Conservation (phyloP, 768 basidiomycete genomes). For the Suillus variegatus region DNA sequence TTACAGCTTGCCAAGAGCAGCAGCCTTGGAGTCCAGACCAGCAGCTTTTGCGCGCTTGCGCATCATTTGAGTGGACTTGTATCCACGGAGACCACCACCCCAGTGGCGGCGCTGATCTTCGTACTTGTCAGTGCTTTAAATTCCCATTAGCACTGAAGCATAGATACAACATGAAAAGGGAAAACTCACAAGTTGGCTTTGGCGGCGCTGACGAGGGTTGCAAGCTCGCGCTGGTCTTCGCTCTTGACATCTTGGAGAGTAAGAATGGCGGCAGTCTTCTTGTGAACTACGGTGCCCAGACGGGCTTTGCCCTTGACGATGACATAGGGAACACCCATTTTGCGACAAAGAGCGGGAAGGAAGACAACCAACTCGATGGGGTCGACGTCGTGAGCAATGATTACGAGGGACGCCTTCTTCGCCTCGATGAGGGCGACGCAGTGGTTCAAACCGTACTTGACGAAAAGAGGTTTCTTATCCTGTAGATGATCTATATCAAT, state of each 20-base stretch:
- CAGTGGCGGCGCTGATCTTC: conserved; percentile 89
- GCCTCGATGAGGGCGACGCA: conserved; percentile 93
- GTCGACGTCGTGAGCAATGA: conserved; percentile 98
- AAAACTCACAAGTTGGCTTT: conserved; percentile 94
- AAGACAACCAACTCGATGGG: conserved; percentile 99
- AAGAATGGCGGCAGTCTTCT: conserved; percentile 94
- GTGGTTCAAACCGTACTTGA: conserved; percentile 98
- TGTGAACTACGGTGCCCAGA: conserved; percentile 96
- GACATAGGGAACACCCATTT: conserved; percentile 99
- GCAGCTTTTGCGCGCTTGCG: conserved; percentile 92
- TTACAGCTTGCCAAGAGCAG: conserved; percentile 68
- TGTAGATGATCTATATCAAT: conserved; percentile 24
- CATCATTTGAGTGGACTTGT: conserved; percentile 93
- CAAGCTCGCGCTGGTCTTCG: conserved; percentile 92
- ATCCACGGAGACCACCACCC: conserved; percentile 95
- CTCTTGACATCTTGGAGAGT: conserved; percentile 92
- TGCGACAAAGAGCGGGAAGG: conserved; percentile 96
- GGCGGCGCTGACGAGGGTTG: conserved; percentile 88
- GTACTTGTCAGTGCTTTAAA: conserved; percentile 80
- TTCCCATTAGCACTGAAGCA: conserved; percentile 7
- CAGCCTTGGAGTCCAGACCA: conserved; percentile 62
- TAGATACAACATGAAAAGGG: background rate
- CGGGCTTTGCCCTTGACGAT: conserved; percentile 99
- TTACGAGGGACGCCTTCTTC: conserved; percentile 95
- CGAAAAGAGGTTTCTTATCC: conserved; percentile 96